A percentile compares a stretch with the other conserved stretches of the same genome.
These are phyloP conservation scores for Scenedesmus sp. DNA, from an alignment of 163 green algal species.

Conservation along the genomic window DNA sequence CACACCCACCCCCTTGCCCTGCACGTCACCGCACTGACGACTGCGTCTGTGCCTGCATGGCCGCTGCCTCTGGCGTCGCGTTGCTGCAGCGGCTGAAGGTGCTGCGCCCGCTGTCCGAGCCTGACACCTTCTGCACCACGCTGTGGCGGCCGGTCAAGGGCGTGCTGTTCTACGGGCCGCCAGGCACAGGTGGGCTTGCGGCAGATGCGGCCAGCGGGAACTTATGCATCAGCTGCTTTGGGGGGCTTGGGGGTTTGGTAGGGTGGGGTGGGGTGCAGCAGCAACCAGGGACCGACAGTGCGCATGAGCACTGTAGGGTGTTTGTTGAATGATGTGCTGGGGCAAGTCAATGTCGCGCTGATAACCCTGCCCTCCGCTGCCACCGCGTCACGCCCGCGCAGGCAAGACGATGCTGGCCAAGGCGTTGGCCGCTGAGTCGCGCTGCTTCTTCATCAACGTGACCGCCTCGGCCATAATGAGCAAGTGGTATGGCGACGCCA, in stretches of 20 bases:
- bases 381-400: slow-evolving; percentile 72
- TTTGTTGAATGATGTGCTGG: no score
- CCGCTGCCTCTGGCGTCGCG: not conserved
- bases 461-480: slow-evolving; percentile 80
- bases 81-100: slow-evolving; percentile 77
- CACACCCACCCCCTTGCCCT: no score
- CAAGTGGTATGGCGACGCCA: slow-evolving; percentile 84
- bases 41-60: not conserved
- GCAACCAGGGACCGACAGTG: not conserved
- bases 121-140: slow-evolving; percentile 78
- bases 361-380: not conserved
- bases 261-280: no score
- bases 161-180: slow-evolving; percentile 88
- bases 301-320: not conserved
- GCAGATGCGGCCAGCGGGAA: no score
- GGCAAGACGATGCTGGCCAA: slow-evolving; percentile 90
- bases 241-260: no score
- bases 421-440: slow-evolving; percentile 60
- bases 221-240: not conserved
- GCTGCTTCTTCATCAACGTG: slow-evolving; percentile 91
- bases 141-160: slow-evolving; percentile 86
- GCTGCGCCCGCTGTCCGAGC: slow-evolving; percentile 80
- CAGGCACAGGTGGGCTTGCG: slow-evolving; percentile 75
- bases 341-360: not conserved
- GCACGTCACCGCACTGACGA: no score